Evolutionary conservation across 495 filamentous ascomycete genomes (phyloP), one percentile per base, ranked within the genome.

Genomic region (Podospora appendiculata): DNA sequence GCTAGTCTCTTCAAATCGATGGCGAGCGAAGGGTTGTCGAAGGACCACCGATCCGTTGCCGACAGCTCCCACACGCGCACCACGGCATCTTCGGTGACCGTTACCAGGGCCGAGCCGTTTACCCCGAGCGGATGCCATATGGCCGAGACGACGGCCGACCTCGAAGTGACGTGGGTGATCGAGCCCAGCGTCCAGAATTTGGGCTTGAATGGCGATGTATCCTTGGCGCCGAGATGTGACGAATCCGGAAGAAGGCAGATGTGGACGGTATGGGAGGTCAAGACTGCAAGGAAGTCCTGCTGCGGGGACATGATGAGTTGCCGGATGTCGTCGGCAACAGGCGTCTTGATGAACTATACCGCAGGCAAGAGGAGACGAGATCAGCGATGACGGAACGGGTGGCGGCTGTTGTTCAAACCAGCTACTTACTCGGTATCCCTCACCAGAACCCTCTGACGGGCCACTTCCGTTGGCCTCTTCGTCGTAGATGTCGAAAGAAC

Each of bases 51-150:
- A 60, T 93, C 87, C 35, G 82, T 76, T 33, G 81, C 72, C 41
- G 88, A 86, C 25, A 95, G 61, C 66, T 96, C 90, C 90, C 90
- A 96, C 33, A 95, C 68, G 12, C 90, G 82, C 13, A 95, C 86
- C 8, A 88, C 81, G 8, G 89, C 88, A 63, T 95, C 90, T 40
- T 80, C 79, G 5, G 90, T 95, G 43, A 95, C 77, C 0, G 90
- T 95, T 3, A 95, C 86, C 9, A 96, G 70, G 45, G 84, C 84
- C 16, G 80, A 84, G 32, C 83, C 79, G 51, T 78, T 76, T 10
- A 86, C 76, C 0, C 89, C 89, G 1, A 94, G 75, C 0, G 90
- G 90, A 71, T 96, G 90, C 90, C 90, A 96, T 52, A 95, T 48
- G 9, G 84, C 82, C 6, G 87, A 89, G 0, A 81, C 82, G 16